phyloP scores from a whole-genome alignment of 768 basidiomycete genomes.

The Postia placenta region DNA sequence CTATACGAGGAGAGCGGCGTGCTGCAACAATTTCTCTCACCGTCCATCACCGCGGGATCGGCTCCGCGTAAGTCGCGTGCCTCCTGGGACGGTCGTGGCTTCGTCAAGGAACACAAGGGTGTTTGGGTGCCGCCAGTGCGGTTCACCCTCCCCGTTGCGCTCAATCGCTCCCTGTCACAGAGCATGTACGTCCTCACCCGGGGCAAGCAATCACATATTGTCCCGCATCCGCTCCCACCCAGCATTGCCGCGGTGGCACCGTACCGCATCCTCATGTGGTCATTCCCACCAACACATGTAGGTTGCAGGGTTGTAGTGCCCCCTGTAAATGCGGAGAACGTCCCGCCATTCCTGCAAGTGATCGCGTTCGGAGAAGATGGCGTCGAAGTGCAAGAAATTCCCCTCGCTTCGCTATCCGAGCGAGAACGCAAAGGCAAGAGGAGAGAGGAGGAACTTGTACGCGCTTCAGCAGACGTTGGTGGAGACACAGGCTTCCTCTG shows the following conservation, averaged over 20 bases:
- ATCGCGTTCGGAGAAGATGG: constrained; percentile 66
- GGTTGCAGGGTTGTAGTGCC: constrained; percentile 43
- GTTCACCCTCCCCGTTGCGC: constrained; percentile 32
- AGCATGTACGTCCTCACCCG: constrained; percentile 62
- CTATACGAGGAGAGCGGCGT: constrained; percentile 36
- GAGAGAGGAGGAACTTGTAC: constrained; percentile 39
- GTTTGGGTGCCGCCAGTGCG: constrained; percentile 46
- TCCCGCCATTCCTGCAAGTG: constrained; percentile 55
- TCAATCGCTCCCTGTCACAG: constrained; percentile 27
- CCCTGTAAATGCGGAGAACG: constrained; percentile 11
- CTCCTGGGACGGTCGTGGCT: constrained; percentile 38
- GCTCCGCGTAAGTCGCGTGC: constrained; percentile 31
- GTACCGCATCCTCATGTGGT: constrained; percentile 53
- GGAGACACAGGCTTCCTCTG: constrained; percentile 58
- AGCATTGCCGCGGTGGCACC: constrained; percentile 42
- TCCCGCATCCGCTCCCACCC: constrained; percentile 62
- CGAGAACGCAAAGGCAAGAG: constrained; percentile 42
- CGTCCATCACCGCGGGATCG: constrained; percentile 16
- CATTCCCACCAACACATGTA: constrained; percentile 48
- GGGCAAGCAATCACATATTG: constrained; percentile 61
- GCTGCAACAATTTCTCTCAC: constrained; percentile 22
- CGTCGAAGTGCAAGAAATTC: constrained; percentile 67
- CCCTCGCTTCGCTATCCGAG: constrained; percentile 40
- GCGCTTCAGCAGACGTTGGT: constrained; percentile 59
- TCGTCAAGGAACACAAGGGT: constrained; percentile 31